phyloP scores from a whole-genome alignment of 208 protist species.

The Leptomonas pyrrhocoris region DNA sequence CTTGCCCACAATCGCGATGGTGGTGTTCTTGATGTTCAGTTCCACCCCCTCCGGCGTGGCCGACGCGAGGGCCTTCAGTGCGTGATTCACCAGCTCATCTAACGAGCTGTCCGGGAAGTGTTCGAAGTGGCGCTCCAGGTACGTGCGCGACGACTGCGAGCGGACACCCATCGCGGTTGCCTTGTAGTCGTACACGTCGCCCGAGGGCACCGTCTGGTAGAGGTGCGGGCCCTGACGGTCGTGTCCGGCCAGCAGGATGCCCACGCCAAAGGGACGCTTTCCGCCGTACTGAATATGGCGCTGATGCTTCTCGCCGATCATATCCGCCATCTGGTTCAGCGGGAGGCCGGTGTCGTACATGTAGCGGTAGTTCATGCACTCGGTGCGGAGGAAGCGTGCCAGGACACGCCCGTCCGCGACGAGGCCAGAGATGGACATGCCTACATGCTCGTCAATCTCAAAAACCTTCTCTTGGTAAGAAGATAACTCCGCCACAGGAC shows the following conservation, averaged over 20 bases:
- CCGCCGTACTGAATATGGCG: conserved; percentile 96
- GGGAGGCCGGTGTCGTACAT: conserved; percentile 83
- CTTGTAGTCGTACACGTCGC: conserved; percentile 98
- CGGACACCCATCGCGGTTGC: conserved; percentile 98
- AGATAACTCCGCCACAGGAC: conserved; percentile 94
- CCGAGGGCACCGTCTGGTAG: conserved; percentile 96
- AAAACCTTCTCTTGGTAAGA: conserved; percentile 99
- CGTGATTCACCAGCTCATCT: conserved; percentile 93
- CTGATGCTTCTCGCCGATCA: conserved; percentile 95
- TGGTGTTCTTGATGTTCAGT: conserved; percentile 93
- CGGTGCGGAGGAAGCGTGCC: conserved; percentile 95
- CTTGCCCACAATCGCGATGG: conserved; percentile 92
- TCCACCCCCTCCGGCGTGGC: conserved; percentile 90
- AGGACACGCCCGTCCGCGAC: conserved; percentile 96
- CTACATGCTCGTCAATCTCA: conserved; percentile 98
- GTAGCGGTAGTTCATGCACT: conserved; percentile 98
- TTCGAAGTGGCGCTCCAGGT: conserved; percentile 98
- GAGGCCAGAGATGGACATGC: conserved; percentile 98
- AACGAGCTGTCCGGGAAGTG: conserved; percentile 85
- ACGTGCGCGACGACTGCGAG: conserved; percentile 98
- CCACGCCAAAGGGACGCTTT: conserved; percentile 99
- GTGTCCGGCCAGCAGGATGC: conserved; percentile 97
- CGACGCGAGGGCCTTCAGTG: conserved; percentile 92
- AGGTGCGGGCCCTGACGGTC: conserved; percentile 95
- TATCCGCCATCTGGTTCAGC: conserved; percentile 75